Evolutionary conservation across 768 basidiomycete genomes (phyloP), one percentile per base, ranked within the genome.

Genomic region (Coprinopsis marcescibilis): DNA sequence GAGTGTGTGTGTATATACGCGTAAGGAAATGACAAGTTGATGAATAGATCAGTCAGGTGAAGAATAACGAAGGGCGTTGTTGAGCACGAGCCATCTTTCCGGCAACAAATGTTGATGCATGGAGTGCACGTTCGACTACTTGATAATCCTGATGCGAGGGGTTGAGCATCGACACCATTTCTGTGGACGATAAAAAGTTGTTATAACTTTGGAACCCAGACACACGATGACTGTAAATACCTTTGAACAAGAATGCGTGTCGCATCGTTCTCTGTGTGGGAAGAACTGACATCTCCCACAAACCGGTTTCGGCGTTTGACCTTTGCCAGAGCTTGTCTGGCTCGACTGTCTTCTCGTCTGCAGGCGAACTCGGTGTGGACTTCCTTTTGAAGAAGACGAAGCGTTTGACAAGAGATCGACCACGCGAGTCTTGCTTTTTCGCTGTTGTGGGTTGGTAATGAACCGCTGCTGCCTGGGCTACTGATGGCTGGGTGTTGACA

Each of bases 201-300:
- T 23, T 26, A 6, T 23, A 11, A 39, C 21, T 21, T 21, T 30
- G 19, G 21, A 24, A 39, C 5, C 17, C 15, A 15, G 24, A 15
- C 7, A 8, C 17, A n/a, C 10, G 3, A 23, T 8, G 14, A 32
- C 14, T 6, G 6, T 30, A 7, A 63, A 46, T 49, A 80, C 82
- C 81, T 69, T 67, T 73, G 51, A 77, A 83, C 34, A 82, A 63
- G 30, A 83, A 56, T 2, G 76, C 77, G 58, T 83, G 83, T 50
- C 82, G 68, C 62, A 75, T 75, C n/a, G 81, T 70, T 15, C 83
- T 67, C 56, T 85, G 81, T 12, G 75, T 72, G 14, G 82, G 82
- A 52, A 77, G 65, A 44, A 85, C 82, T 2, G 80, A 80, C 23
- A 85, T 57, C 47, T 84, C 83, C 43, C 80, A 66, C 19, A 81